phyloP scores from a whole-genome alignment of 768 basidiomycete genomes.

The Chalciporus chontae region DNA sequence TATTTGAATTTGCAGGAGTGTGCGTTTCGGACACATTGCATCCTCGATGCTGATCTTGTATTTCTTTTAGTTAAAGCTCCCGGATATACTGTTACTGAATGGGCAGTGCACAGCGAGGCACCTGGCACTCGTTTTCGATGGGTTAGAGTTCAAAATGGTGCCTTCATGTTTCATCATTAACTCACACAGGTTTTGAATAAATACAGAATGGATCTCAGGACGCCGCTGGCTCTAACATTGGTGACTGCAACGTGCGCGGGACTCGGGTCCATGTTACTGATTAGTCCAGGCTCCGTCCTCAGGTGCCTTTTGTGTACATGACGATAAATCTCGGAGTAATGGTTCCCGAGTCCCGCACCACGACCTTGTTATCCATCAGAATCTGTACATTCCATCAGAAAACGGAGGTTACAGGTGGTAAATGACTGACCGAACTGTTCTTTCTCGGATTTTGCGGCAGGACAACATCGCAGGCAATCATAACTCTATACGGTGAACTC shows the following conservation, averaged over 20 bases:
- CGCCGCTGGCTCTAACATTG: conserved; percentile 21
- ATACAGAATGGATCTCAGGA: conserved; percentile 19
- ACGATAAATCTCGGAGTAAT: conserved; percentile 57
- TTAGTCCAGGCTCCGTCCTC: conserved; percentile 18
- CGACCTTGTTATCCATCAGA: conserved; percentile 47
- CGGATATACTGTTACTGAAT: conserved; percentile 13
- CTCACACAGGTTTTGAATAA: conserved; percentile 21
- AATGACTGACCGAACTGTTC: conserved; percentile 25
- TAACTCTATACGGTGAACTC: conserved; percentile 62
- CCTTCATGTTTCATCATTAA: conserved; percentile 21
- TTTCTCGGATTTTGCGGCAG: conserved; percentile 32
- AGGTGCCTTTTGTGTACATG: conserved; percentile 48
- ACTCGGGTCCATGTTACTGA: conserved; percentile 8
- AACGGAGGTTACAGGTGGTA: conserved; percentile 14
- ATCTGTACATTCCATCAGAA: conserved; percentile 36
- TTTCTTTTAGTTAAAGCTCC: conserved; percentile 5
- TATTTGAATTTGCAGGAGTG: conserved; percentile 23
- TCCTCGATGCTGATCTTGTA: conserved; percentile 24
- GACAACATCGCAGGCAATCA: conserved; percentile 56
- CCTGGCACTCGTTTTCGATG: conserved; percentile 17
- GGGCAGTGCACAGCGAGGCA: conserved; percentile 28
- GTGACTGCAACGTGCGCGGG: conserved; percentile 16
- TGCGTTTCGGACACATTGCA: conserved; percentile 22
- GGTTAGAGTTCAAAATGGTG: conserved; percentile 13
- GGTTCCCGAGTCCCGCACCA: conserved; percentile 51